These are phyloP conservation scores for Alternaria triticina DNA, from an alignment of 2,329 filamentous ascomycete species.

Conservation along the genomic window DNA sequence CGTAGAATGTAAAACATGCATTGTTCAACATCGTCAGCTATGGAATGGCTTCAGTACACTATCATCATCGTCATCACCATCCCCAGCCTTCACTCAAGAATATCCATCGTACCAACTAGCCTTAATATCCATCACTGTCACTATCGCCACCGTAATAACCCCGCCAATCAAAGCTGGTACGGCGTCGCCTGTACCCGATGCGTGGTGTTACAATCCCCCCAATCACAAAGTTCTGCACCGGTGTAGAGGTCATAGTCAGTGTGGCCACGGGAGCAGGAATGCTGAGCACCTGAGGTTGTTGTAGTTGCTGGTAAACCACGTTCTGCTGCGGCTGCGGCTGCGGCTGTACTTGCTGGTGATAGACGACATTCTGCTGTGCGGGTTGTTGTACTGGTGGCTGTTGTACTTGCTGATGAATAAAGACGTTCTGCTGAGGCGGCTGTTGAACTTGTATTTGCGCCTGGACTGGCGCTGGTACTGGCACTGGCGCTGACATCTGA, in stretches of 20 bases:
- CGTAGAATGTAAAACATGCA: too few species aligned
- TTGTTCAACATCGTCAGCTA: rapidly evolving
- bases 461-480: background rate
- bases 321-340: background rate
- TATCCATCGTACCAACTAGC: too few species aligned
- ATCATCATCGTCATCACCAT: background rate
- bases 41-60: rapidly evolving
- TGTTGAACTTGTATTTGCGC: background rate
- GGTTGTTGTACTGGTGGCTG: background rate
- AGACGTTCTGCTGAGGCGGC: background rate
- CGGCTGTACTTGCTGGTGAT: background rate
- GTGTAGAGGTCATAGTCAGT: background rate
- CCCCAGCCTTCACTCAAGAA: background rate
- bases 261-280: background rate
- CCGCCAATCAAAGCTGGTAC: background rate
- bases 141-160: background rate
- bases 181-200: background rate
- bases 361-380: background rate
- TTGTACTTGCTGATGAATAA: background rate
- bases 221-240: background rate
- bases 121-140: background rate
- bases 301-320: background rate
- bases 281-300: background rate
- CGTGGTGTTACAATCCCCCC: background rate
- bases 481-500: background rate